Evolutionary conservation across 176 grass and related monocot genomes (phyloP).

Genomic region (Thinopyrum elongatum): DNA sequence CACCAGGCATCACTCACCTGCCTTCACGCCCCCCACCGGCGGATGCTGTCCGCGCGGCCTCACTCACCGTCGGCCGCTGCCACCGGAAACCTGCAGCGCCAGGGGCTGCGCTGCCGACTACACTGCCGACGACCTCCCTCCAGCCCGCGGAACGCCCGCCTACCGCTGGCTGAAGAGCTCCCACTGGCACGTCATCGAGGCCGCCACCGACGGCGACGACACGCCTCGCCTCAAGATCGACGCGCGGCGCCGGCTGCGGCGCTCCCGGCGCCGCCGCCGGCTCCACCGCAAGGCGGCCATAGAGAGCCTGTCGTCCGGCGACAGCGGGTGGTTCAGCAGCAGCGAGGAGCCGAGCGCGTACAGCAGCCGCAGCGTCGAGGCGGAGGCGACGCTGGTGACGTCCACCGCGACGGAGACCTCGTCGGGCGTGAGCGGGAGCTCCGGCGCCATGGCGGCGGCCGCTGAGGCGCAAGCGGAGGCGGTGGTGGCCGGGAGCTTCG

Average conservation of each 20-base stretch:
- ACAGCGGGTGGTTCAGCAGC: slow-evolving; percentile 90
- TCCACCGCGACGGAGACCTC: slow-evolving; percentile 51
- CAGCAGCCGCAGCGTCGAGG: background rate
- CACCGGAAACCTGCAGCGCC: background rate
- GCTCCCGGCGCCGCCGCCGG: slow-evolving; percentile 10
- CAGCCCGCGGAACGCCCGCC: slow-evolving; percentile 19
- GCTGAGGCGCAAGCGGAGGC: background rate
- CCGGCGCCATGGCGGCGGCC: background rate
- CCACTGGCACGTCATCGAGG: slow-evolving; percentile 77
- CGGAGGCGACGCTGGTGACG: slow-evolving; percentile 3
- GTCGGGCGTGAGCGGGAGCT: slow-evolving; percentile 31
- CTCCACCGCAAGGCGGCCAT: slow-evolving; percentile 30
- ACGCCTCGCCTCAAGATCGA: slow-evolving; percentile 68
- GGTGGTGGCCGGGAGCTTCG: slow-evolving; percentile 58
- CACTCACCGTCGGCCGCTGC: slow-evolving; percentile 1
- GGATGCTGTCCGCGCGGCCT: slow-evolving; percentile 26
- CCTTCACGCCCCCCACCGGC: background rate
- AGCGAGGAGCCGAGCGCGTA: slow-evolving; percentile 40
- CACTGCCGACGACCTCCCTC: slow-evolving; percentile 27
- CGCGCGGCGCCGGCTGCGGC: slow-evolving; percentile 28
- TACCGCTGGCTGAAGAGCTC: slow-evolving; percentile 82
- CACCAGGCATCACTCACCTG: background rate
- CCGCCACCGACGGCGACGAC: slow-evolving; percentile 30
- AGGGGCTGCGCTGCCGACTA: slow-evolving; percentile 16
- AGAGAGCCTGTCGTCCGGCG: slow-evolving; percentile 47